Evolutionary conservation across 176 grass and related monocot species (phyloP).

Genomic region (Calamus simplicifolius): DNA sequence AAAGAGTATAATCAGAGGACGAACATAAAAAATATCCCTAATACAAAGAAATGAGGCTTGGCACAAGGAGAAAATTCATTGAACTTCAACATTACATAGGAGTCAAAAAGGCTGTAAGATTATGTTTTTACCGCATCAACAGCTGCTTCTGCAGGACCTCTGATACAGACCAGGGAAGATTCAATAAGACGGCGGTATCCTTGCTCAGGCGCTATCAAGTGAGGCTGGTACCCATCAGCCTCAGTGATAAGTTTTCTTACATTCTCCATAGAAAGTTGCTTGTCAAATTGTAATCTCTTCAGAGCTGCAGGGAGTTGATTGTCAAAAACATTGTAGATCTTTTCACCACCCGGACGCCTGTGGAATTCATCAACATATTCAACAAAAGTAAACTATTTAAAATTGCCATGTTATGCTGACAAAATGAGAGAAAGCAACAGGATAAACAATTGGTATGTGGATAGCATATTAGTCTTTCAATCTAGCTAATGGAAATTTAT

Average conservation of each 20-base stretch:
- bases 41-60: no score
- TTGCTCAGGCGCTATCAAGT: slow-evolving; percentile 99
- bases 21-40: no score
- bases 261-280: slow-evolving; percentile 97
- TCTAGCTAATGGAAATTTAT: no score
- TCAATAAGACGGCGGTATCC: slow-evolving; percentile 95
- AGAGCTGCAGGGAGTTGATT: slow-evolving; percentile 88
- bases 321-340: slow-evolving; percentile 94
- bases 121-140: slow-evolving; percentile 58
- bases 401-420: no score
- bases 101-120: no score
- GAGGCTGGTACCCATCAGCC: slow-evolving; percentile 97
- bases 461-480: no score
- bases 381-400: no score
- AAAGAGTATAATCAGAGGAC: no score
- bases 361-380: not conserved
- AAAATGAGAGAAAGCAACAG: not conserved
- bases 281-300: slow-evolving; percentile 96
- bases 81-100: no score
- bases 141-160: slow-evolving; percentile 88
- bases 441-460: no score
- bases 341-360: slow-evolving; percentile 94
- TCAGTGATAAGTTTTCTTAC: slow-evolving; percentile 91
- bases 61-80: no score
- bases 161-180: slow-evolving; percentile 85